A percentile compares a stretch with the other conserved stretches of the same genome.
Evolutionary conservation across 768 basidiomycete species (phyloP).

Genomic region (Pleurotus tuber-regium): DNA sequence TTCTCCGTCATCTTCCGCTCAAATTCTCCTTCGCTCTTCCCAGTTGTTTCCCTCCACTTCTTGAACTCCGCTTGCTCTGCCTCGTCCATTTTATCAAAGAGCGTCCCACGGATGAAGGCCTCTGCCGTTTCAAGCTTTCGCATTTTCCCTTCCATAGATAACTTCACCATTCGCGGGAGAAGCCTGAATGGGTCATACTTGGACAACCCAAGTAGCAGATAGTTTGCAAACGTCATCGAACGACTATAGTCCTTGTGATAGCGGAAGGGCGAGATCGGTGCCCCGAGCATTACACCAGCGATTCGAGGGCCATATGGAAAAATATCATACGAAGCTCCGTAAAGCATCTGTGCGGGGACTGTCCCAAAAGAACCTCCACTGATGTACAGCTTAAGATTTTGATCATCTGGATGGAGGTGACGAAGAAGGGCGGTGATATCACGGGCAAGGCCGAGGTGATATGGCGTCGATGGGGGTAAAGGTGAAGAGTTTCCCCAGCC

Average conservation of each 20-base stretch:
- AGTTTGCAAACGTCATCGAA: conserved; percentile 39
- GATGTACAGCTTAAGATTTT: conserved; percentile 35
- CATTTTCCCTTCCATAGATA: conserved; percentile 28
- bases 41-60: conserved; percentile 35
- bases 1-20: conserved; percentile 34
- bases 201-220: conserved; percentile 32
- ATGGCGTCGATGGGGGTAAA: conserved; percentile 25
- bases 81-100: conserved; percentile 32
- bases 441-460: conserved; percentile 29
- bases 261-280: conserved; percentile 36
- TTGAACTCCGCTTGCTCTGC: conserved; percentile 34
- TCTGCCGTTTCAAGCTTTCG: conserved; percentile 35
- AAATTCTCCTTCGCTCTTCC: conserved; percentile 36
- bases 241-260: conserved; percentile 35
- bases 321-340: conserved; percentile 41
- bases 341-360: conserved; percentile 46
- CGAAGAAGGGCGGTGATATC: conserved; percentile 38
- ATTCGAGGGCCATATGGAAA: conserved; percentile 45
- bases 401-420: conserved; percentile 32
- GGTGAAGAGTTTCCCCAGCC: conserved; percentile 47
- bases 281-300: conserved; percentile 37
- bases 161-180: conserved; percentile 21
- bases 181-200: conserved; percentile 33
- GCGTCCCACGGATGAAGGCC: conserved; percentile 26
- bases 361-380: conserved; percentile 49